Percentiles rank a stretch among this genome's conserved stretches.
Conservation (phyloP, 495 filamentous ascomycete species). For the Annulohypoxylon maeteangense region DNA sequence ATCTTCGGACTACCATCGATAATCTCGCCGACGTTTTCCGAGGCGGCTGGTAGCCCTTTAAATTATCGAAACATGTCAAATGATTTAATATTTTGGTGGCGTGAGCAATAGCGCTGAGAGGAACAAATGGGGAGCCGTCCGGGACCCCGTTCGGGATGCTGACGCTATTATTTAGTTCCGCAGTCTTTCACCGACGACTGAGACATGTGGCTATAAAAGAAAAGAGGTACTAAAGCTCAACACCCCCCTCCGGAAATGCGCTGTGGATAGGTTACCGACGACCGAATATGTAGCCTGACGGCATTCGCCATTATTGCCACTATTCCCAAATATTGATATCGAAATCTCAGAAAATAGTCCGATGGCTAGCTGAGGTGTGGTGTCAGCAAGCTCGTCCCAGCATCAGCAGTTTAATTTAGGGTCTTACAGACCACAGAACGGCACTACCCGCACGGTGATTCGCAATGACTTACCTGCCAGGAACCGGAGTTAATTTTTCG, state of each 20-base stretch:
- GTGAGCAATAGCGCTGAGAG: neutral
- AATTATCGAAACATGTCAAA: neutral
- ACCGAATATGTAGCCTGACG: too few species aligned
- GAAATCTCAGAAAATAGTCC: neutral
- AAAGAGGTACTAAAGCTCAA: neutral
- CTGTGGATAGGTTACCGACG: neutral
- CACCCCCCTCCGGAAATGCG: neutral
- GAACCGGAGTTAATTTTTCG: neutral
- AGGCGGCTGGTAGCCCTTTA: neutral
- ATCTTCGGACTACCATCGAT: neutral
- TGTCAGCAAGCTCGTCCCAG: neutral
- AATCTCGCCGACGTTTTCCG: neutral
- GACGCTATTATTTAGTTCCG: neutral
- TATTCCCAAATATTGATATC: neutral
- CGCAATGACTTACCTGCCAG: neutral
- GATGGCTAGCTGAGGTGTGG: neutral
- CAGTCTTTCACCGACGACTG: neutral
- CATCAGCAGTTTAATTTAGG: neutral
- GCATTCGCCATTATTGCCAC: neutral
- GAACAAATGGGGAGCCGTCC: neutral
- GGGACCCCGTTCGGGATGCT: neutral
- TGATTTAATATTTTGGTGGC: neutral
- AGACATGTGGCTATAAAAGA: neutral
- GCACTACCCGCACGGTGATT: neutral
- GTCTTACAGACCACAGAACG: neutral